Conservation (phyloP, 371 early-diverging fungal genomes). For the Enterocytospora artemiae region DNA sequence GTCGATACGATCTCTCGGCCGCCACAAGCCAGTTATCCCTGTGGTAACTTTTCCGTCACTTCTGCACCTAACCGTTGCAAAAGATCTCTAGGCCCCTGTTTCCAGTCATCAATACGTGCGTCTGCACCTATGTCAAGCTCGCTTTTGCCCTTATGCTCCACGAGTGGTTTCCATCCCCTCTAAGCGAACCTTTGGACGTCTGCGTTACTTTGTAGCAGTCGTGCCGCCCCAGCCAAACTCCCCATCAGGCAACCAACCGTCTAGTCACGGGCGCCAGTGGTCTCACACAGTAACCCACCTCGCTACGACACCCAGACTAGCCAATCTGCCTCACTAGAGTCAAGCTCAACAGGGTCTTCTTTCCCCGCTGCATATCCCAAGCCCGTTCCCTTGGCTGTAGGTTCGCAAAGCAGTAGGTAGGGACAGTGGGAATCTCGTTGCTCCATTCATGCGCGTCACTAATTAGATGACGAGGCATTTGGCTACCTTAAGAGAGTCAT, state of each 20-base stretch:
- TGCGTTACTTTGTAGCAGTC: constrained; percentile 42
- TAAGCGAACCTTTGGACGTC: constrained; percentile 37
- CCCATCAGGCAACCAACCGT: constrained; percentile 22
- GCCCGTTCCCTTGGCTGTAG: constrained; percentile 64
- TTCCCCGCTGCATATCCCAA: constrained; percentile 62
- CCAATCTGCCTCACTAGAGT: constrained; percentile 23
- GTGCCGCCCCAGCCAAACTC: constrained; percentile 51
- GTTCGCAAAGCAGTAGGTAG: constrained; percentile 63
- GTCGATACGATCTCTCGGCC: constrained; percentile 64
- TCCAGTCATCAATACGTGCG: constrained; percentile 58
- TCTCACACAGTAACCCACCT: constrained; percentile 36
- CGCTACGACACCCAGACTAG: constrained; percentile 11
- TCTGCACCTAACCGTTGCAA: constrained; percentile 59
- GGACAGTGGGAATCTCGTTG: constrained; percentile 65
- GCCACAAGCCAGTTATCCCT: constrained; percentile 66
- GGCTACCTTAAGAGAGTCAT: constrained; percentile 65
- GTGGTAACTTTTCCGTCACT: constrained; percentile 66
- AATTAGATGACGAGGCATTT: constrained; percentile 66
- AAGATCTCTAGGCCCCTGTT: constrained; percentile 64
- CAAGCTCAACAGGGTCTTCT: constrained; percentile 58
- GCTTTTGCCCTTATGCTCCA: constrained; percentile 60
- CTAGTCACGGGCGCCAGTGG: constrained; percentile 16
- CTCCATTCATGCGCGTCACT: constrained; percentile 66
- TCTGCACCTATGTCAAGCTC: constrained; percentile 61
- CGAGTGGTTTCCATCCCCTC: constrained; percentile 31